Evolutionary conservation across 129 eudicot genomes (phyloP).

Genomic region (Flaveria ramosissima): DNA sequence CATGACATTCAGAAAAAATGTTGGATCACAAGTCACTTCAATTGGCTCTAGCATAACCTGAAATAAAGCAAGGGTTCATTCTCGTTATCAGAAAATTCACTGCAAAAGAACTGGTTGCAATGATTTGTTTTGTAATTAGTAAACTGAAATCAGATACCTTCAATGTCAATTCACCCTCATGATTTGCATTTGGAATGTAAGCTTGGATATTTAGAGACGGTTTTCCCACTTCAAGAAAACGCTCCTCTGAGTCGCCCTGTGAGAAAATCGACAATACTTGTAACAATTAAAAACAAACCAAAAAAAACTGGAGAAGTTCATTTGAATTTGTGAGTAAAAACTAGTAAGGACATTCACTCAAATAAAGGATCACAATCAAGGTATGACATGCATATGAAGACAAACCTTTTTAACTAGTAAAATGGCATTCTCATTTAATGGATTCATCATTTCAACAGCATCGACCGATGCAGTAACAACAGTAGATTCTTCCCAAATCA

Average conservation of each 20-base stretch:
- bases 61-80: slow-evolving; percentile 26
- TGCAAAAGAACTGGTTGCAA: slow-evolving; percentile 24
- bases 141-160: slow-evolving; percentile 46
- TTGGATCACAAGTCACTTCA: slow-evolving; percentile 59
- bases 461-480: slow-evolving; percentile 49
- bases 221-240: slow-evolving; percentile 33
- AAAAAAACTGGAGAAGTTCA: background rate
- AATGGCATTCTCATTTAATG: slow-evolving; percentile 52
- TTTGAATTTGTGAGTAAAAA: slow-evolving; percentile 1
- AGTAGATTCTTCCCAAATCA: slow-evolving; percentile 73
- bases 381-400: background rate
- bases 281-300: slow-evolving; percentile 23
- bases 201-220: slow-evolving; percentile 59
- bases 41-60: slow-evolving; percentile 75
- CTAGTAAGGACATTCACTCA: background rate
- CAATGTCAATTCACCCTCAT: slow-evolving; percentile 42
- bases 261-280: slow-evolving; percentile 10
- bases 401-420: slow-evolving; percentile 60
- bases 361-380: background rate
- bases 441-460: slow-evolving; percentile 58
- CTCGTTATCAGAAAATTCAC: slow-evolving; percentile 18
- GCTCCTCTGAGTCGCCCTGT: slow-evolving; percentile 46
- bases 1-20: slow-evolving; percentile 49
- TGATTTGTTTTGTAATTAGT: slow-evolving; percentile 14
- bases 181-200: slow-evolving; percentile 49